phyloP scores from a whole-genome alignment of 2,329 filamentous ascomycete species.

The Calonectria fujianensis region DNA sequence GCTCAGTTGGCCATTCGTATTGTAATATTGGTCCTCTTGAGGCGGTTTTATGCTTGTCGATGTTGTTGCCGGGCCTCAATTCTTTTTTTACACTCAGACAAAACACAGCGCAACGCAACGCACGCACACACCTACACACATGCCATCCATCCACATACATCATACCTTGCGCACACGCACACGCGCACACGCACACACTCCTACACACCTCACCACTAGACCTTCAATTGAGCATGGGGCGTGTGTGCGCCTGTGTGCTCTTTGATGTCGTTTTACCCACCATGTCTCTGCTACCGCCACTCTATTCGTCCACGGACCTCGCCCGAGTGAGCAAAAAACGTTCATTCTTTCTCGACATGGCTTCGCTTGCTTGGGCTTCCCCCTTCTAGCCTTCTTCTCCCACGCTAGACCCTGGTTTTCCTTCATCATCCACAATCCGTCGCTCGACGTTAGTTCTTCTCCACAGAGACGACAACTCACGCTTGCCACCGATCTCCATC shows the following conservation, averaged over 20 bases:
- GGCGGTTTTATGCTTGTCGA: not conserved
- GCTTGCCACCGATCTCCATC: constrained; percentile 43
- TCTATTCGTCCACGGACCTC: constrained; percentile 47
- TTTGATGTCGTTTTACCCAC: constrained; percentile 55
- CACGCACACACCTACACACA: constrained; percentile 40
- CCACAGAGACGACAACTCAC: constrained; percentile 46
- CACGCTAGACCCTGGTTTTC: constrained; percentile 44
- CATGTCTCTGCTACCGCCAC: constrained; percentile 51
- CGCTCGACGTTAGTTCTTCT: constrained; percentile 44
- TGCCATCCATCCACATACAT: constrained; percentile 13
- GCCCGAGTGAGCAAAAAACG: constrained; percentile 17
- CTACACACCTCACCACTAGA: constrained; percentile 5
- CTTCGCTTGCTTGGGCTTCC: constrained; percentile 30
- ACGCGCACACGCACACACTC: constrained; percentile 43
- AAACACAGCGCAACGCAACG: constrained; percentile 16
- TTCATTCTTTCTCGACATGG: constrained; percentile 30
- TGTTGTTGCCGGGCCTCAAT: constrained; percentile 14
- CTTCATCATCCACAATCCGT: constrained; percentile 47
- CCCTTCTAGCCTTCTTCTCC: constrained; percentile 42
- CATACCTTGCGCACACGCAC: constrained; percentile 26
- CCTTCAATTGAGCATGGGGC: constrained; percentile 27
- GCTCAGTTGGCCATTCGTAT: constrained; percentile 19
- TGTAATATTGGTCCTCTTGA: constrained; percentile 17
- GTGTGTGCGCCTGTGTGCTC: constrained; percentile 44
- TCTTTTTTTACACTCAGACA: constrained; percentile 39